These are phyloP conservation scores for Lobosporangium transversale DNA, from an alignment of 192 early-diverging fungal genomes.

Conservation along the genomic window DNA sequence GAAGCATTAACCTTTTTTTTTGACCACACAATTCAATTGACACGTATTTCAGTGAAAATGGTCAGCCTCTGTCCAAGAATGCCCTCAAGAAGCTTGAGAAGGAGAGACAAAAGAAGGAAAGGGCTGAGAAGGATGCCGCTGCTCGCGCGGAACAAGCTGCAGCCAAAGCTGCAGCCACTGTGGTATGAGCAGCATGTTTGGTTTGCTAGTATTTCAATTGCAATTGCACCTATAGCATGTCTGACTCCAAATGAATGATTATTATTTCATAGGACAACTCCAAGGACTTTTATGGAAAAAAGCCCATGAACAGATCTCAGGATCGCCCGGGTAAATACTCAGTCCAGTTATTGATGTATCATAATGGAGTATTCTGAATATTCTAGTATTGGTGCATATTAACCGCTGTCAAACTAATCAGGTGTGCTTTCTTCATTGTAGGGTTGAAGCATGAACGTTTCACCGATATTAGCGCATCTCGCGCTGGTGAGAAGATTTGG, in stretches of 20 bases:
- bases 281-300: slow-evolving; percentile 84
- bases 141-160: slow-evolving; percentile 75
- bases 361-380: too few species aligned
- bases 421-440: too few species aligned
- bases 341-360: too few species aligned
- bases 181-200: slow-evolving; percentile 9
- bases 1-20: too few species aligned
- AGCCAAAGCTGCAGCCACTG: slow-evolving; percentile 39
- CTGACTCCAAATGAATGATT: too few species aligned
- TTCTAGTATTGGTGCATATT: too few species aligned
- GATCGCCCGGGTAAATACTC: slow-evolving; percentile 67
- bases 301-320: slow-evolving; percentile 87
- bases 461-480: slow-evolving; percentile 65
- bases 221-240: too few species aligned
- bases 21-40: too few species aligned
- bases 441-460: slow-evolving; percentile 73
- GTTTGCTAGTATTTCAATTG: neutral
- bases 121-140: slow-evolving; percentile 73
- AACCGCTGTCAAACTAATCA: too few species aligned
- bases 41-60: slow-evolving; percentile 70
- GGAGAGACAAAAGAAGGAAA: slow-evolving; percentile 87
- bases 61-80: slow-evolving; percentile 90
- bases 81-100: slow-evolving; percentile 95
- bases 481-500: slow-evolving; percentile 79
- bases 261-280: slow-evolving; percentile 75